Conservation (phyloP, 495 filamentous ascomycete genomes). For the Trichocladium antarcticum region DNA sequence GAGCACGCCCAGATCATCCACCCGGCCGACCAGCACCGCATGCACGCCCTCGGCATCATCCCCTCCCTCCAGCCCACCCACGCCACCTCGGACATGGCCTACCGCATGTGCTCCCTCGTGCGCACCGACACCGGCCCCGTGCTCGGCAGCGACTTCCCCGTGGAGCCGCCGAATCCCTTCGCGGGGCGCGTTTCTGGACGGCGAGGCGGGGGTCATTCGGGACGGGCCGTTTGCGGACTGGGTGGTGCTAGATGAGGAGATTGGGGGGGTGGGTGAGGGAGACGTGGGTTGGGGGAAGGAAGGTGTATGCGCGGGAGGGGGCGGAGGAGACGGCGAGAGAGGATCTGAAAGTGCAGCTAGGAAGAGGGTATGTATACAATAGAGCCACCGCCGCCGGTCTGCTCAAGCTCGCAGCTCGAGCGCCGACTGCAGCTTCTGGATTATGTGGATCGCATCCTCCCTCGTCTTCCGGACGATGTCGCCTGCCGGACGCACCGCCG, state of each 20-base stretch:
- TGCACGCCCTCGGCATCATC: constrained; percentile 46
- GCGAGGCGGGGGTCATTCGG: constrained; percentile 41
- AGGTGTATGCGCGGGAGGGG: constrained; percentile 23
- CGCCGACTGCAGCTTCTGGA: constrained; percentile 15
- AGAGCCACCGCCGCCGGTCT: too few relatives aligned
- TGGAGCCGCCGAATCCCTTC: constrained; percentile 50
- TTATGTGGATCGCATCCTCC: constrained; percentile 47
- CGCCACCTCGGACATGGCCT: constrained; percentile 52
- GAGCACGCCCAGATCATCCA: constrained; percentile 57
- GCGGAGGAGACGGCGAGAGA: constrained; percentile 1
- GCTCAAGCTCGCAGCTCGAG: too few relatives aligned
- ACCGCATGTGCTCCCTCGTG: constrained; percentile 47
- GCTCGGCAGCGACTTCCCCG: constrained; percentile 54
- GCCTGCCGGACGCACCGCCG: constrained; percentile 61
- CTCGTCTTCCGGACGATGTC: constrained; percentile 63
- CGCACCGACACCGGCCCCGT: constrained; percentile 32
- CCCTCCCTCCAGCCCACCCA: constrained; percentile 59
- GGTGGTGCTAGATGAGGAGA: constrained; percentile 46
- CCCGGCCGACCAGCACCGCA: constrained; percentile 45
- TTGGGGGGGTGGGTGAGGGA: constrained; percentile 38
- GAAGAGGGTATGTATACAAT: background rate
- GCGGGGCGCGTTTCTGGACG: constrained; percentile 41
- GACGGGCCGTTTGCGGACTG: constrained; percentile 50
- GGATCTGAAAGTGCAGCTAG: constrained; percentile 7
- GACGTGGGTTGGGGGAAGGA: constrained; percentile 51